These are phyloP conservation scores for Kalanchoe fedtschenkoi DNA, from an alignment of 164 flowering plant genomes.

Conservation along the genomic window DNA sequence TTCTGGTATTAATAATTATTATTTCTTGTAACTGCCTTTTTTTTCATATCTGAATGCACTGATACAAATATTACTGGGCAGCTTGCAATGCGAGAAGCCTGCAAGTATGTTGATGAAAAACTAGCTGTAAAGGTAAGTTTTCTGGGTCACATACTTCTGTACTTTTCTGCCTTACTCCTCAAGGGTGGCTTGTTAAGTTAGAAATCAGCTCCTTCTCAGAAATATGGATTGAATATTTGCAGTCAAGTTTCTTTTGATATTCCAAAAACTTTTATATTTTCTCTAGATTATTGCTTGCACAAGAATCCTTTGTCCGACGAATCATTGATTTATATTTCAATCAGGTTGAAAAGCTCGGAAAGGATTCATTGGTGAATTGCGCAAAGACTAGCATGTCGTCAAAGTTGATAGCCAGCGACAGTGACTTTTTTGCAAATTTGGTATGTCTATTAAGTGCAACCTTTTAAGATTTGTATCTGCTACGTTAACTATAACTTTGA, in stretches of 20 bases:
- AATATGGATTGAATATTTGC: neutral
- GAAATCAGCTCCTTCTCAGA: neutral
- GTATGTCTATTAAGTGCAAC: slow-evolving; percentile 27
- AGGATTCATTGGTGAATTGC: slow-evolving; percentile 81
- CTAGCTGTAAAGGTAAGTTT: slow-evolving; percentile 62
- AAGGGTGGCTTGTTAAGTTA: neutral
- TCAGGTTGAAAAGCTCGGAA: slow-evolving; percentile 95
- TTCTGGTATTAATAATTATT: neutral
- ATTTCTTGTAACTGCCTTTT: neutral
- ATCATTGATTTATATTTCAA: slow-evolving; percentile 7
- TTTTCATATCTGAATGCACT: neutral
- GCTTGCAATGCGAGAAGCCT: slow-evolving; percentile 94
- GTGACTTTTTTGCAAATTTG: slow-evolving; percentile 92
- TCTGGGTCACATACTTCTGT: neutral
- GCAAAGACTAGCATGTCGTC: slow-evolving; percentile 99
- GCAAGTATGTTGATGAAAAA: slow-evolving; percentile 83
- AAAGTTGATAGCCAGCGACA: slow-evolving; percentile 69
- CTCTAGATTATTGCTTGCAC: neutral
- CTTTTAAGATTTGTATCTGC: neutral
- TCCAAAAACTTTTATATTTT: neutral
- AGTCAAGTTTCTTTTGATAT: neutral
- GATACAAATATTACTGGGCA: slow-evolving; percentile 16
- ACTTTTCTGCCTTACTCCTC: neutral
- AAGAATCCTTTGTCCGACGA: neutral
- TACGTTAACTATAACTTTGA: neutral